Base-by-base conservation (phyloP, 306 rosid species). In the Cucumis hystrix region DNA sequence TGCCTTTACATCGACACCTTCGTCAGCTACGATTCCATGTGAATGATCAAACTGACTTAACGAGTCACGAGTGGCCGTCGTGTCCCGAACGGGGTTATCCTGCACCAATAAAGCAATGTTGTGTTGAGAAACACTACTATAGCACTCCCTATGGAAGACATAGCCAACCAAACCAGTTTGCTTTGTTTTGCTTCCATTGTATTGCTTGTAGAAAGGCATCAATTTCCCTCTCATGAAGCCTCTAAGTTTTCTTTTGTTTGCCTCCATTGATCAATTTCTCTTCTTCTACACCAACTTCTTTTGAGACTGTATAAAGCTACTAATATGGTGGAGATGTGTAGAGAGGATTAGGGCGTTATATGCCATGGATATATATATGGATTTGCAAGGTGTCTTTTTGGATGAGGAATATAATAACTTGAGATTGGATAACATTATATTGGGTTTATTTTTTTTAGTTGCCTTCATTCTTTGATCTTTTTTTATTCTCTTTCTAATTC, bases 1-100 rank as follows among this genome's bases (percentile, higher is more conserved):
- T 51, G 97, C 98, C 83, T 90, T 94, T 14, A 56, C 7, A 69
- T 94, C 97, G 0, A 91, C 88, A 14, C 85, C 67, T 30, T 94
- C 98, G 58, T 94, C 98, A 0, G 20, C 86, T 3, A 82, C 81
- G 0, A 79, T n/a, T 8, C 89, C 88, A 37, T 88, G 78, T 0
- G 65, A 61, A 43, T 51, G 81, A 11, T 88, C 89, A 43, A 80
- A 58, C 20, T 74, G 81, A 35, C 64, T 74, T 10, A 64, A n/a
- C 21, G 69, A 20, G 78, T 80, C 81, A 13, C 78, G 76, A 20
- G 55, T 51, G 18, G 20, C 66, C 1, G 30, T 2, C 1, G 71
- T 4, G 28, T 66, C 73, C 8, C 52, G 30, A 6, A 2, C 17
- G 17, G 57, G 17, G 7, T 25, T 23, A 35, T 85, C 87, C 0